Evolutionary conservation across 1,284 basidiomycete genomes (phyloP), one percentile per base, ranked within the genome.

Genomic region (Fistulinella cinereoalba): DNA sequence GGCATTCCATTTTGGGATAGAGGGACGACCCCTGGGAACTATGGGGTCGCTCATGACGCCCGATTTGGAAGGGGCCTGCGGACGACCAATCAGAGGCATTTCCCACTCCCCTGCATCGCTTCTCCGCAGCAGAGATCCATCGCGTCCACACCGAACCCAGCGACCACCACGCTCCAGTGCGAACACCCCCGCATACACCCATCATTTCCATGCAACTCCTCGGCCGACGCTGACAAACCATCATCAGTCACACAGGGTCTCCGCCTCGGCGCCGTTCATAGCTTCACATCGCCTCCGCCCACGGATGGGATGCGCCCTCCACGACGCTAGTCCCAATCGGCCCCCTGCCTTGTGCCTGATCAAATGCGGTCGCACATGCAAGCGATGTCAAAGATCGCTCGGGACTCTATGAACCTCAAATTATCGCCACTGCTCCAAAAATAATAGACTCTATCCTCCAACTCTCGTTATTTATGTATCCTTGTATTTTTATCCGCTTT

Each of bases 321-420:
- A 33, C 34, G 24, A 28, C 37, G 42, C 53, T 58, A n/a, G 54
- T 54, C 33, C 45, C 46, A 50, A 21, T 39, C 56, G 56, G 56
- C 24, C 59, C 46, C 29, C 59, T 16, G 15, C 16, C n/a, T 28
- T 2, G 60, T 62, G 45, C 61, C 64, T 67, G 64, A 67, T 62
- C 62, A 50, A 42, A 46, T 44, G 34, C 46, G 44, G 36, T 12
- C 33, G 8, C 18, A 28, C 51, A 66, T n/a, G n/a, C n/a, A n/a
- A 59, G 58, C 62, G 58, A 66, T 44, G 60, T 55, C 58, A 49
- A 57, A 36, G 51, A 52, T 61, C 44, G 39, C 43, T 55, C 41
- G 12, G 37, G 39, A 34, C 45, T 19, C 36, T 24, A 51, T 49
- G 37, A 38, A 54, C 56, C 56, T 55, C 60, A 57, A 50, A 49